Conservation (phyloP, 768 basidiomycete genomes). For the Terana coerulea region DNA sequence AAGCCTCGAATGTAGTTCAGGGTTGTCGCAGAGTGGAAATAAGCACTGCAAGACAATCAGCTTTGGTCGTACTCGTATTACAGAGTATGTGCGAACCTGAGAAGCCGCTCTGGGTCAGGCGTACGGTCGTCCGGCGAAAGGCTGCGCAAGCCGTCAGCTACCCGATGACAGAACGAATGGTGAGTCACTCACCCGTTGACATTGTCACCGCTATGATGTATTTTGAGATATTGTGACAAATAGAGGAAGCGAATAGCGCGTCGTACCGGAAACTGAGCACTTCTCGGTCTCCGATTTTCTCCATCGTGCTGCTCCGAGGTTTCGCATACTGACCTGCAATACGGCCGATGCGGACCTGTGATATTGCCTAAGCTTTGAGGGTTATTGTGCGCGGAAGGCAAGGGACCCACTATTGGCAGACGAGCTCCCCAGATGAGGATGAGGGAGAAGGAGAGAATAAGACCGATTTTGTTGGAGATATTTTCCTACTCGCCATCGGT, state of each 20-base stretch:
- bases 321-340: constrained; percentile 98
- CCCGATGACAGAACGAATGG: neutral
- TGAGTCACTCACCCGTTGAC: constrained; percentile 70
- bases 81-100: constrained; percentile 47
- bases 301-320: constrained; percentile 81
- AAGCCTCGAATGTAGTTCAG: constrained; percentile 89
- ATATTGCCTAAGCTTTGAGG: neutral
- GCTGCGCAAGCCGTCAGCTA: constrained; percentile 31
- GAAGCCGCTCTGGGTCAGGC: constrained; percentile 86
- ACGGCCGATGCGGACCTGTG: constrained; percentile 75
- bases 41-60: constrained; percentile 53
- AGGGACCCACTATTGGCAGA: constrained; percentile 73
- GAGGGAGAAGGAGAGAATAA: constrained; percentile 92
- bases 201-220: constrained; percentile 76
- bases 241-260: constrained; percentile 17
- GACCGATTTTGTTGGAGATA: constrained; percentile 81
- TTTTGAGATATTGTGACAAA: neutral
- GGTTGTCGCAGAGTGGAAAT: constrained; percentile 94
- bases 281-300: constrained; percentile 70
- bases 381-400: neutral
- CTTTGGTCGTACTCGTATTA: neutral
- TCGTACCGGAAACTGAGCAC: constrained; percentile 83
- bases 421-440: constrained; percentile 93
- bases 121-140: constrained; percentile 73
- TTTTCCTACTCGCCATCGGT: constrained; percentile 69